phyloP scores from a whole-genome alignment of 1,284 basidiomycete genomes.

The Athelia psychrophila region DNA sequence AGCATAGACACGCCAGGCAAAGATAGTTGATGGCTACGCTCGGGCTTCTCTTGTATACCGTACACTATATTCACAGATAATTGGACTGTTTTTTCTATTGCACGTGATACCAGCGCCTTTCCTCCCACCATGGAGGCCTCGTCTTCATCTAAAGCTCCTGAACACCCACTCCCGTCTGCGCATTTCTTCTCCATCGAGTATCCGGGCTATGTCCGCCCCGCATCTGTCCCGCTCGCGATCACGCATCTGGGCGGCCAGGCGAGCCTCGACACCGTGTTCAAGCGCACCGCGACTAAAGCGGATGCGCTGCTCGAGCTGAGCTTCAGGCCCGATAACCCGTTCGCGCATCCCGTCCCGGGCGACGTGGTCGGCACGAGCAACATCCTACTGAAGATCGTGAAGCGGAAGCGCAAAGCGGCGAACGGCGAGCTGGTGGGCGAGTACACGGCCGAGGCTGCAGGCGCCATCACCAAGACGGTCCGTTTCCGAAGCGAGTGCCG shows the following conservation, averaged over 20 bases:
- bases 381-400: conserved; percentile 78
- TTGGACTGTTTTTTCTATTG: background rate
- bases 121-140: background rate
- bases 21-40: background rate
- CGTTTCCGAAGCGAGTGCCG: conserved; percentile 80
- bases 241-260: conserved; percentile 65
- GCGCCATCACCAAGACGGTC: conserved; percentile 77
- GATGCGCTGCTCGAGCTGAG: conserved; percentile 72
- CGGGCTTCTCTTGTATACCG: background rate
- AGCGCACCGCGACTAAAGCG: conserved; percentile 52
- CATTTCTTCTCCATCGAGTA: conserved; percentile 85
- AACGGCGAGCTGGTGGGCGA: conserved; percentile 53
- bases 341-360: conserved; percentile 80
- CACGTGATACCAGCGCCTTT: background rate
- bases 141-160: conserved; percentile 29
- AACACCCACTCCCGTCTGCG: conserved; percentile 52
- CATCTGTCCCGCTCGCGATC: conserved; percentile 64
- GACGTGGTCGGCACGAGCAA: conserved; percentile 75
- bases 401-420: conserved; percentile 52
- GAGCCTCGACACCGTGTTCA: conserved; percentile 74
- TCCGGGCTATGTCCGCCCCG: conserved; percentile 75
- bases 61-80: background rate
- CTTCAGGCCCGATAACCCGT: conserved; percentile 69
- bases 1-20: background rate
- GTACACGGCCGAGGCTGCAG: conserved; percentile 78